phyloP scores from a whole-genome alignment of 2,329 filamentous ascomycete species.

The Fusarium oxysporum region DNA sequence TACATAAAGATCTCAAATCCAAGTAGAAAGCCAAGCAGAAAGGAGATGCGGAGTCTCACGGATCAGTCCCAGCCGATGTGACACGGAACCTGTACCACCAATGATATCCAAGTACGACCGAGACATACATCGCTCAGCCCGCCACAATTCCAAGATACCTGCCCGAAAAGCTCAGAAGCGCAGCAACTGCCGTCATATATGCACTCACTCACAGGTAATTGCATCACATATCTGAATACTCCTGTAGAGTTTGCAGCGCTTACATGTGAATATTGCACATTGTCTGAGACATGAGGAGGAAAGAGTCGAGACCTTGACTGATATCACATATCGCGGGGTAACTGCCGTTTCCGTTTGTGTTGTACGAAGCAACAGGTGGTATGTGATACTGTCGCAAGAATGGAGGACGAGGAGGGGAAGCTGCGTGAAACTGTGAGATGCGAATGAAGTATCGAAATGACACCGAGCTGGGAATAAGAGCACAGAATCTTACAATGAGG shows the following conservation, averaged over 20 bases:
- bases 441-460: fast-evolving
- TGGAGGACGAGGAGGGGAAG: not conserved
- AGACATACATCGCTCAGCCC: not conserved
- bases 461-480: fast-evolving
- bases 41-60: not conserved
- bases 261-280: not conserved
- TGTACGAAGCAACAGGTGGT: not conserved
- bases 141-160: not conserved
- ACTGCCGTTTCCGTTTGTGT: not conserved
- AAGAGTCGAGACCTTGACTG: not conserved
- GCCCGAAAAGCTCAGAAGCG: not conserved
- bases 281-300: not conserved
- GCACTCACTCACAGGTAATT: not conserved
- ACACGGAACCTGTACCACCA: not conserved
- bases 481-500: not conserved
- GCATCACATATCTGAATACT: not conserved
- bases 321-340: not conserved
- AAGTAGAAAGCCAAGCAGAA: not conserved
- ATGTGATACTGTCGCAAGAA: not conserved
- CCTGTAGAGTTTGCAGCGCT: fast-evolving
- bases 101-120: not conserved
- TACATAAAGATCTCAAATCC: not conserved
- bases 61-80: not conserved
- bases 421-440: fast-evolving
- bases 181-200: not conserved